Conservation (phyloP, 2,329 filamentous ascomycete genomes). For the Daldinia sp. region DNA sequence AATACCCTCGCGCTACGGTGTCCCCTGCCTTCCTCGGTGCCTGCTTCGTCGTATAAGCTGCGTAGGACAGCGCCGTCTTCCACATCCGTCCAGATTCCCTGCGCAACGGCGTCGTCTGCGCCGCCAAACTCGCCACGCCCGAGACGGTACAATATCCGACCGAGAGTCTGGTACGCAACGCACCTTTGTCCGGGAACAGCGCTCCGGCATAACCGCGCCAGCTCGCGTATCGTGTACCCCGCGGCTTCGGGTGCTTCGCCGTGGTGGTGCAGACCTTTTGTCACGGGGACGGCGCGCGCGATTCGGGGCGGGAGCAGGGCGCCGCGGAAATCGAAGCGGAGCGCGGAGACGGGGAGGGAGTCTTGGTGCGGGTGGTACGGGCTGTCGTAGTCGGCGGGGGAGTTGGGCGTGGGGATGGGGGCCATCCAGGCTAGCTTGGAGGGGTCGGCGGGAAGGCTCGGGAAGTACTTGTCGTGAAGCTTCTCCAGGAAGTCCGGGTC, state of each 20-base stretch:
- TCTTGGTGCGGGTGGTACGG: slow-evolving; percentile 83
- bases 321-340: slow-evolving; percentile 91
- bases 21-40: slow-evolving; percentile 66
- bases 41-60: slow-evolving; percentile 78
- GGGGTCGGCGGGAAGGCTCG: slow-evolving; percentile 83
- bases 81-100: slow-evolving; percentile 83
- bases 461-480: slow-evolving; percentile 93
- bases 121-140: slow-evolving; percentile 77
- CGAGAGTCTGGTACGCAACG: slow-evolving; percentile 89
- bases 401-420: slow-evolving; percentile 70
- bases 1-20: slow-evolving; percentile 85
- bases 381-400: slow-evolving; percentile 71
- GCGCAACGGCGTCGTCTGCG: slow-evolving; percentile 71
- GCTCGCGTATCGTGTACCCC: slow-evolving; percentile 89
- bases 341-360: slow-evolving; percentile 74
- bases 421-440: slow-evolving; percentile 91
- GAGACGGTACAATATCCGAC: slow-evolving; percentile 82
- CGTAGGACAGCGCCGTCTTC: slow-evolving; percentile 81
- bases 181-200: slow-evolving; percentile 87
- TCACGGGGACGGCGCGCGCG: slow-evolving; percentile 76
- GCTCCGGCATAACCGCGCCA: slow-evolving; percentile 81
- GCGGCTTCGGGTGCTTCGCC: slow-evolving; percentile 91
- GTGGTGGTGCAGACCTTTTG: slow-evolving; percentile 90
- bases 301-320: slow-evolving; percentile 79
- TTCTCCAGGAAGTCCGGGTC: slow-evolving; percentile 84